These are phyloP conservation scores for Dioscorea zingiberensis DNA, from an alignment of 106 monocot genomes.

Conservation along the genomic window DNA sequence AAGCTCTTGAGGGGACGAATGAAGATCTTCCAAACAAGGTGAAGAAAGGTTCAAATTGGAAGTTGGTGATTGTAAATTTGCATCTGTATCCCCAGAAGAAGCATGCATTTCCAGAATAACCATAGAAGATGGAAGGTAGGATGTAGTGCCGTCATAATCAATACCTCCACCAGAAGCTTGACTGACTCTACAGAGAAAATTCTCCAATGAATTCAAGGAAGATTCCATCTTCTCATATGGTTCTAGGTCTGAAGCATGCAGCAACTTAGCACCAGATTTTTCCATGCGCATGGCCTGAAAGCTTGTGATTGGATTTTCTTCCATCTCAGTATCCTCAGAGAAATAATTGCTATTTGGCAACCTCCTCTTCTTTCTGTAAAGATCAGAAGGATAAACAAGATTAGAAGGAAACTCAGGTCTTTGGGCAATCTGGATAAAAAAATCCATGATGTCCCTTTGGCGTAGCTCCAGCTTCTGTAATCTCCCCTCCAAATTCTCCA, in stretches of 20 bases:
- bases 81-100: slow-evolving; percentile 42
- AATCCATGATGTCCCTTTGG: slow-evolving; percentile 38
- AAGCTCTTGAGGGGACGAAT: slow-evolving; percentile 22
- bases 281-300: slow-evolving; percentile 11
- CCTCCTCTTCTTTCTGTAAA: slow-evolving; percentile 60
- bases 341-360: slow-evolving; percentile 31
- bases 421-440: slow-evolving; percentile 31
- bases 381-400: slow-evolving; percentile 35
- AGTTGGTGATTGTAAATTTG: too few relatives aligned
- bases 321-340: slow-evolving; percentile 19
- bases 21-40: slow-evolving; percentile 9
- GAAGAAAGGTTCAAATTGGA: slow-evolving; percentile 18
- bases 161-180: slow-evolving; percentile 54
- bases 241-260: slow-evolving; percentile 27
- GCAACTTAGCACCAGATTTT: slow-evolving; percentile 2
- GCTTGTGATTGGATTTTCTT: slow-evolving; percentile 19
- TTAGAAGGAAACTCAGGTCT: slow-evolving; percentile 53
- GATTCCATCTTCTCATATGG: slow-evolving; percentile 87
- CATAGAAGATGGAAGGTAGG: slow-evolving; percentile 32
- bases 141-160: slow-evolving; percentile 21
- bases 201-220: slow-evolving; percentile 74
- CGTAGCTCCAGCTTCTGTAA: slow-evolving; percentile 43
- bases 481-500: slow-evolving; percentile 59
- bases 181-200: slow-evolving; percentile 50
- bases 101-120: slow-evolving; percentile 47